phyloP scores from a whole-genome alignment of 768 basidiomycete genomes.

The Suillus bovinus region DNA sequence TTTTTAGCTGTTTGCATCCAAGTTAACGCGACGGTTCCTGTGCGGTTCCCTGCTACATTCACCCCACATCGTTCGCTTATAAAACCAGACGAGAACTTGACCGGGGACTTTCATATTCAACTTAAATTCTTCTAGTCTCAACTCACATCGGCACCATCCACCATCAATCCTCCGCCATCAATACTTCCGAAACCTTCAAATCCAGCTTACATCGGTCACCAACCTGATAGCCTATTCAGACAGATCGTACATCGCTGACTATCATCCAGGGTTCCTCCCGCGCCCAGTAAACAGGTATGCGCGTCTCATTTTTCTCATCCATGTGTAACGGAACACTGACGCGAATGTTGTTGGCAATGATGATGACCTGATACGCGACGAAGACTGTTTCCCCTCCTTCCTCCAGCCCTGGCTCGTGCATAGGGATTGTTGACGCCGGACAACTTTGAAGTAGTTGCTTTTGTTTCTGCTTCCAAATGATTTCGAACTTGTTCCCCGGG shows the following conservation, averaged over 20 bases:
- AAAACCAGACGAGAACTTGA: too few species aligned
- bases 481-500: neutral
- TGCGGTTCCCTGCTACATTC: neutral
- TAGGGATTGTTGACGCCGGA: neutral
- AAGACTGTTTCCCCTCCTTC: neutral
- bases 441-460: neutral
- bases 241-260: too few species aligned
- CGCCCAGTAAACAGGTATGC: too few species aligned
- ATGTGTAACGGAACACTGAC: neutral
- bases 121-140: too few species aligned
- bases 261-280: too few species aligned
- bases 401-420: neutral
- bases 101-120: too few species aligned
- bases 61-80: neutral
- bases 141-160: too few species aligned
- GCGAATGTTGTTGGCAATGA: neutral
- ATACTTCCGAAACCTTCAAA: too few species aligned
- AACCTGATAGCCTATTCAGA: too few species aligned
- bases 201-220: too few species aligned
- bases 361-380: neutral
- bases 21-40: neutral
- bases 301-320: neutral
- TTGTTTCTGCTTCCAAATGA: neutral
- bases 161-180: too few species aligned
- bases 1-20: neutral